Evolutionary conservation across 768 basidiomycete species (phyloP).

Genomic region (Pleurotus sapidus): DNA sequence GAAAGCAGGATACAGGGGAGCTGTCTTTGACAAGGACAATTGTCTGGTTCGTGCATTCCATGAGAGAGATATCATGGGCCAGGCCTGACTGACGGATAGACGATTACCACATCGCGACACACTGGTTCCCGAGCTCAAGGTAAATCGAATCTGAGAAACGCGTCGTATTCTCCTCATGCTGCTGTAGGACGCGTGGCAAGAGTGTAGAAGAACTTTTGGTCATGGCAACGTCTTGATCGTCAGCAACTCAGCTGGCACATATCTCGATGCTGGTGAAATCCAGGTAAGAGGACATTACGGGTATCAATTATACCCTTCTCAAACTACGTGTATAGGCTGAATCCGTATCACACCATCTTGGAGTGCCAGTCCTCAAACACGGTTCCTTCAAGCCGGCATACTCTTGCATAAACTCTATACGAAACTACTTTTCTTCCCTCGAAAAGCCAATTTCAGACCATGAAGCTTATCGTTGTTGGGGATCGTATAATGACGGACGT

Average conservation of each 20-base stretch:
- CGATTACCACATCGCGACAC: constrained; percentile 74
- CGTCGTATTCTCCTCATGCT: not conserved
- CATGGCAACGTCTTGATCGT: constrained; percentile 82
- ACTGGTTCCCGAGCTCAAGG: constrained; percentile 75
- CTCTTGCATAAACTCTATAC: constrained; percentile 69
- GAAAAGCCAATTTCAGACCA: constrained; percentile 52
- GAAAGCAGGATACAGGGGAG: constrained; percentile 80
- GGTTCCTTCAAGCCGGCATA: constrained; percentile 74
- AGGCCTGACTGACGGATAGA: constrained; percentile 43
- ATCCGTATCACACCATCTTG: constrained; percentile 73
- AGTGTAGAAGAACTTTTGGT: constrained; percentile 72
- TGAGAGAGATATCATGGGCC: not conserved
- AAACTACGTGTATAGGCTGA: constrained; percentile 60
- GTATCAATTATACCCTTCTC: not conserved
- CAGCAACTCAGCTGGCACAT: constrained; percentile 91
- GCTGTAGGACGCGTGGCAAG: constrained; percentile 69
- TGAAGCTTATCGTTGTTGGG: constrained; percentile 80
- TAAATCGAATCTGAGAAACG: constrained; percentile 25
- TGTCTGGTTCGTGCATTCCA: constrained; percentile 64
- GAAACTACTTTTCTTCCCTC: constrained; percentile 69
- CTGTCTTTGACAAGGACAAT: constrained; percentile 97
- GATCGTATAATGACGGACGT: constrained; percentile 93
- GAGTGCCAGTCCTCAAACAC: constrained; percentile 83
- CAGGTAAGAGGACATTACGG: constrained; percentile 51
- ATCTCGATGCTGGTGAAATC: constrained; percentile 70